phyloP scores from a whole-genome alignment of 2,329 filamentous ascomycete genomes.

The Tricladium varicosporioides region DNA sequence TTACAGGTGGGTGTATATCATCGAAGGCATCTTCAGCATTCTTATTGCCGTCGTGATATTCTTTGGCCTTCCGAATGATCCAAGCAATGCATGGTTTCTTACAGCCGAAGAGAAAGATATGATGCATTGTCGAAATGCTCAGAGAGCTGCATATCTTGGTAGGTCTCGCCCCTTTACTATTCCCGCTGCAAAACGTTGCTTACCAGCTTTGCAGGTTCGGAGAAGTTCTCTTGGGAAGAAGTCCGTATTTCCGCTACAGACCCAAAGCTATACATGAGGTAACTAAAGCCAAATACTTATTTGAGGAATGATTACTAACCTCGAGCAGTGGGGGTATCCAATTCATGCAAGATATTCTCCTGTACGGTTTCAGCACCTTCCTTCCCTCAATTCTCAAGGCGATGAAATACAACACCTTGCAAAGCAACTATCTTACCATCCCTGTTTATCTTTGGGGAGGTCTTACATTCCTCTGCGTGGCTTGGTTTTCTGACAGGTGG shows the following conservation, averaged over 20 bases:
- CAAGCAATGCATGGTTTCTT: slow-evolving; percentile 47
- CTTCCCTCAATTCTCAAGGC: slow-evolving; percentile 53
- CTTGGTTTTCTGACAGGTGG: slow-evolving; percentile 44
- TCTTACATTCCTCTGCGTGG: slow-evolving; percentile 42
- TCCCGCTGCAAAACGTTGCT: neutral
- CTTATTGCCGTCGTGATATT: slow-evolving; percentile 43
- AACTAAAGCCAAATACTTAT: neutral
- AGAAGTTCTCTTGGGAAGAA: slow-evolving; percentile 49
- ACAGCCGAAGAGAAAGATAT: slow-evolving; percentile 46
- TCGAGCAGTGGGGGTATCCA: slow-evolving; percentile 33
- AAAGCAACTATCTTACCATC: slow-evolving; percentile 53
- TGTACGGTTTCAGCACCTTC: slow-evolving; percentile 57
- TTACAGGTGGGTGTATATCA: slow-evolving; percentile 44
- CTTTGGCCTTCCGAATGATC: slow-evolving; percentile 47
- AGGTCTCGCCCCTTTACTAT: neutral
- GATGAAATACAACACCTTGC: slow-evolving; percentile 50
- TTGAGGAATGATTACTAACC: neutral
- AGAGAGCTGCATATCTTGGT: slow-evolving; percentile 41
- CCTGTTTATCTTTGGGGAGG: slow-evolving; percentile 54
- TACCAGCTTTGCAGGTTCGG: slow-evolving; percentile 38
- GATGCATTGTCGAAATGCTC: slow-evolving; percentile 47
- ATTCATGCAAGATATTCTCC: slow-evolving; percentile 19
- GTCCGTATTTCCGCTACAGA: slow-evolving; percentile 47
- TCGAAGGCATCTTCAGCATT: slow-evolving; percentile 47
- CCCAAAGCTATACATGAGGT: slow-evolving; percentile 47